Evolutionary conservation across 1,284 basidiomycete genomes (phyloP), one percentile per base, ranked within the genome.

Genomic region (Cryptococcus jaspeensis): DNA sequence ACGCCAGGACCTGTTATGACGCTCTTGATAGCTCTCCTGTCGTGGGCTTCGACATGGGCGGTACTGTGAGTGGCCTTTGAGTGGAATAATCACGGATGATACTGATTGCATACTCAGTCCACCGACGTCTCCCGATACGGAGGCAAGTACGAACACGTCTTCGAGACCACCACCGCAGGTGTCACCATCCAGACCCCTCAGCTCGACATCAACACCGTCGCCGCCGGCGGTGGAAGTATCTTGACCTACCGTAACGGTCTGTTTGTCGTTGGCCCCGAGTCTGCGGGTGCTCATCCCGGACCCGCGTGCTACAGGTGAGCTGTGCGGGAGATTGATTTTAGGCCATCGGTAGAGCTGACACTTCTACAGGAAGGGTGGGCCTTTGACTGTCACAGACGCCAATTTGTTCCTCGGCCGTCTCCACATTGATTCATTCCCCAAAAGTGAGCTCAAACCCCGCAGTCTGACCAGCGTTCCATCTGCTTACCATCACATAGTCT

Each of bases 81-180:
- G 42, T 35, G 42, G 18, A 13, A 25, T 16, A 2, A 4, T 18
- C 38, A 32, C 4, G 28, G 23, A 38, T 56, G 44, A 56, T 41
- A 20, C 5, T 43, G 23, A 36, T 16, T 20, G 8, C 28, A 32
- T 32, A 32, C 28, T 9, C 25, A 60, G 47, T 89, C 87, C 0
- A 94, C 91, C 0, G 68, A 70, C 49, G 91, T 96, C 0, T 91
- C 89, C 5, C 46, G 70, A 43, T 72, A 55, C 50, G 69, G 58
- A 2, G 70, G 70, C 13, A 66, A 66, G 43, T 62, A 71, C 37
- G 72, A 74, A 52, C 67, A 70, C 39, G 70, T 74, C 0, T 71
- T 69, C 22, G 72, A 75, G 63, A 92, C 92, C 0, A 92, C 90
- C 0, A 92, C 92, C 0, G 92, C 92, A 0, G 92, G 91, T 54